Conservation (phyloP, 208 protist species). For the Leishmania martiniquensis region DNA sequence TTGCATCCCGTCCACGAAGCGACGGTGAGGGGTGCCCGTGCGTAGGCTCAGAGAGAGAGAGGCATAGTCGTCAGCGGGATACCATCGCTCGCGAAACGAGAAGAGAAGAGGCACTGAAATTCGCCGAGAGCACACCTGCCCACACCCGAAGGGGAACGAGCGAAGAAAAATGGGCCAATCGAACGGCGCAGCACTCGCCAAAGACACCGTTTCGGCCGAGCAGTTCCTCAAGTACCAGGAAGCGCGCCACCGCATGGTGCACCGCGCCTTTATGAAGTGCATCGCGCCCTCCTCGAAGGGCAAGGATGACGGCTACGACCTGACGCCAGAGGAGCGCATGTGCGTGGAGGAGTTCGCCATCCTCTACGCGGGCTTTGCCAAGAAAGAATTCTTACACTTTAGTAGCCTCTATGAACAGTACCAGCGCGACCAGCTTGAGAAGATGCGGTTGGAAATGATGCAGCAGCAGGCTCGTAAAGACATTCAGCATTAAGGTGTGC, state of each 20-base stretch:
- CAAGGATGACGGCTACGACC: slow-evolving; percentile 47
- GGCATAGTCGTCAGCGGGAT: background rate
- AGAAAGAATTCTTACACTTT: slow-evolving; percentile 69
- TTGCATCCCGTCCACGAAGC: background rate
- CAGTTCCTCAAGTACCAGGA: slow-evolving; percentile 73
- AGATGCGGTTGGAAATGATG: slow-evolving; percentile 60
- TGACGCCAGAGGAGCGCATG: slow-evolving; percentile 58
- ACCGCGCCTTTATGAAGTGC: slow-evolving; percentile 80
- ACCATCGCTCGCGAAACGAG: no score
- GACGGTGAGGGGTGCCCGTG: background rate
- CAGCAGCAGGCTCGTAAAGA: slow-evolving; percentile 64
- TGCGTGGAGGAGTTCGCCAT: slow-evolving; percentile 87
- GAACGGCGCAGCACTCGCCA: slow-evolving; percentile 47
- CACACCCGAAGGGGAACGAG: no score
- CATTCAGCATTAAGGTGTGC: slow-evolving; percentile 49
- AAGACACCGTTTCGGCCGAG: slow-evolving; percentile 74
- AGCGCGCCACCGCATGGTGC: slow-evolving; percentile 58
- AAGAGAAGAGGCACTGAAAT: no score
- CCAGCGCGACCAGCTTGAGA: slow-evolving; percentile 74
- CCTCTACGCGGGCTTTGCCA: slow-evolving; percentile 70
- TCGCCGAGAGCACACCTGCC: no score
- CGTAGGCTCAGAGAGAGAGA: background rate
- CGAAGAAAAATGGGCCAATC: slow-evolving; percentile 86
- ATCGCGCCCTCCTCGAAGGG: slow-evolving; percentile 57
- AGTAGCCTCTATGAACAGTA: slow-evolving; percentile 76